These are phyloP conservation scores for Kitagawia praeruptora DNA, from an alignment of 129 eudicot genomes.

Conservation along the genomic window DNA sequence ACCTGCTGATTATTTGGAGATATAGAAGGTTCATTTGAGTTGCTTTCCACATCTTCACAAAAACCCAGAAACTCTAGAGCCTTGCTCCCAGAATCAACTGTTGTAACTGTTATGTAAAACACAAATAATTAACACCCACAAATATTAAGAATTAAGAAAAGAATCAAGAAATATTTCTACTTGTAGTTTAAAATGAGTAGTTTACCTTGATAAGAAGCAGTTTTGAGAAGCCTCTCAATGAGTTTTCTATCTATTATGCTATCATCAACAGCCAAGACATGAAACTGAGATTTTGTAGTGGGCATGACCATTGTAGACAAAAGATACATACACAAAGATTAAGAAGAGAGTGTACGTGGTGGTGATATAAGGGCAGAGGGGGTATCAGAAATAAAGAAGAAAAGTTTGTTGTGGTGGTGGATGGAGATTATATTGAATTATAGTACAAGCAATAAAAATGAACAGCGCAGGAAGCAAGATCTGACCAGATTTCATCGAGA, in stretches of 20 bases:
- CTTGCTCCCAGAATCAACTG: constrained; percentile 91
- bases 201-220: constrained; percentile 60
- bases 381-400: neutral
- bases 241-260: constrained; percentile 80
- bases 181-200: neutral
- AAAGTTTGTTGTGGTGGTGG: neutral
- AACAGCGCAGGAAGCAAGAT: constrained; percentile 82
- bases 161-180: no score
- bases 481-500: constrained; percentile 73
- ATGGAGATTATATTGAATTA: constrained; percentile 25
- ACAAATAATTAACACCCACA: neutral
- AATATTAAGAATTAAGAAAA: neutral
- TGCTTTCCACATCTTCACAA: constrained; percentile 39
- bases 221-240: constrained; percentile 83
- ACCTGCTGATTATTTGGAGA: constrained; percentile 60
- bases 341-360: neutral
- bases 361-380: neutral
- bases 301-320: constrained; percentile 49
- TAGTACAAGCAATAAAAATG: constrained; percentile 21
- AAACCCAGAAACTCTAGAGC: constrained; percentile 84
- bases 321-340: constrained; percentile 10
- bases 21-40: constrained; percentile 35
- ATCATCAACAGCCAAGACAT: constrained; percentile 94
- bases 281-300: constrained; percentile 58
- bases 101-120: constrained; percentile 45